Conservation (phyloP, 164 flowering plant genomes). For the Chloranthus sessilifolius region DNA sequence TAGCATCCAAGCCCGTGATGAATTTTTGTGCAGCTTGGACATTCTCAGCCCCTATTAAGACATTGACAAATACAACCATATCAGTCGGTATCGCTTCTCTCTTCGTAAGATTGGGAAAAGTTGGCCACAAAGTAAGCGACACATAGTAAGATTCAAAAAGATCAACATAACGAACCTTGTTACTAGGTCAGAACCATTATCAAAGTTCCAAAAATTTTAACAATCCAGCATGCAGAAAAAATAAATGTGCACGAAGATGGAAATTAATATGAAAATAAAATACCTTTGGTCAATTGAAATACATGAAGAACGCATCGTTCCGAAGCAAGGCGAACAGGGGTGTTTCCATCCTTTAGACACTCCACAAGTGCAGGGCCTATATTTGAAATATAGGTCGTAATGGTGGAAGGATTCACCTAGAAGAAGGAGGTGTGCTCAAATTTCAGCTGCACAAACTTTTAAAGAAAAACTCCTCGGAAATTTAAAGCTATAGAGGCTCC, state of each 20-base stretch:
- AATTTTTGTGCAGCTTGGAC: conserved; percentile 88
- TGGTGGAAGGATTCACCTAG: conserved; percentile 61
- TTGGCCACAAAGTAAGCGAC: no score
- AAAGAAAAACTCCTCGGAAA: not conserved
- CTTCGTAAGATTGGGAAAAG: not conserved
- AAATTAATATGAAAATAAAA: not conserved
- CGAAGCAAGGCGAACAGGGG: conserved; percentile 95
- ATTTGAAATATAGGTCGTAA: conserved; percentile 27
- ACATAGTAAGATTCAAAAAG: no score
- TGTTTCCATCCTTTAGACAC: conserved; percentile 78
- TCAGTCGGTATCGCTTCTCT: no score
- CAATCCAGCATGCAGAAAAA: not conserved
- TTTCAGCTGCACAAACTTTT: not conserved
- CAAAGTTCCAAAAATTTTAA: not conserved
- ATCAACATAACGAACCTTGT: no score
- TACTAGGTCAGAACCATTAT: not conserved
- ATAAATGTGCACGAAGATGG: not conserved
- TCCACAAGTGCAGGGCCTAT: conserved; percentile 81
- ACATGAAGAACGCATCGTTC: conserved; percentile 84
- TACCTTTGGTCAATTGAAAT: conserved; percentile 87
- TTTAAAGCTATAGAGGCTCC: not conserved
- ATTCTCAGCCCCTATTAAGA: conserved; percentile 57
- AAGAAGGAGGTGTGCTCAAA: not conserved
- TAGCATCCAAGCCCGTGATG: conserved; percentile 93
- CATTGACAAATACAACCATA: not conserved